A percentile compares a stretch with the other conserved stretches of the same genome.
These are phyloP conservation scores for Ramalina intermedia DNA, from an alignment of 495 filamentous ascomycete species.

Conservation along the genomic window DNA sequence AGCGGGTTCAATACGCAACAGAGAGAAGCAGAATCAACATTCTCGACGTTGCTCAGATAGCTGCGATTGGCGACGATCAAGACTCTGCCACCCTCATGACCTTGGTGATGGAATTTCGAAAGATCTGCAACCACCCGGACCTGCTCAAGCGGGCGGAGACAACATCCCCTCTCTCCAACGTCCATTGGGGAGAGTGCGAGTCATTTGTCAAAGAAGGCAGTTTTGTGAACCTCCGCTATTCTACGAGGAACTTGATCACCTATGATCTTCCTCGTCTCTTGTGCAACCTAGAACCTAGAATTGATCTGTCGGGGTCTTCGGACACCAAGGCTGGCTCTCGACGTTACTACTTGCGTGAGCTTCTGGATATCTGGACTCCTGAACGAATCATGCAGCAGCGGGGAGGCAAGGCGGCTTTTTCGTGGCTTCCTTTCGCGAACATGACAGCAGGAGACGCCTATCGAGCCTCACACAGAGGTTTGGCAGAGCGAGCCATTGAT, in stretches of 20 bases:
- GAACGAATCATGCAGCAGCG: constrained; percentile 54
- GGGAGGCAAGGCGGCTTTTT: constrained; percentile 51
- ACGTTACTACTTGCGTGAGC: constrained; percentile 53
- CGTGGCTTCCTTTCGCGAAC: constrained; percentile 81
- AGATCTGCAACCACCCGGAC: constrained; percentile 98
- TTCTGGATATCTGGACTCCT: constrained; percentile 81
- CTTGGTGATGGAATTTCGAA: constrained; percentile 98
- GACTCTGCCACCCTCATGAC: constrained; percentile 97
- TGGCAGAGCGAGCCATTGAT: constrained; percentile 50
- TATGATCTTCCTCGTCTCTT: constrained; percentile 70
- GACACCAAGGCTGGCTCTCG: constrained; percentile 66
- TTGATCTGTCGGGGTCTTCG: constrained; percentile 60
- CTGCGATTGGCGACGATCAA: constrained; percentile 81
- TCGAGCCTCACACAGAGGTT: constrained; percentile 44
- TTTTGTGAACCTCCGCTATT: constrained; percentile 69
- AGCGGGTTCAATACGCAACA: constrained; percentile 85
- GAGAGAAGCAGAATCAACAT: constrained; percentile 94
- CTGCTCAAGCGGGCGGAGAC: constrained; percentile 91
- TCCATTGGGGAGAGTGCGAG: constrained; percentile 81
- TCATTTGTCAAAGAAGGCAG: constrained; percentile 84
- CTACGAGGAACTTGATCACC: constrained; percentile 71
- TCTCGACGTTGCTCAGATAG: constrained; percentile 97
- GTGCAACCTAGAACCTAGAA: constrained; percentile 56
- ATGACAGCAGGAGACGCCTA: constrained; percentile 57
- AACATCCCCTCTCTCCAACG: constrained; percentile 67